Percentiles rank a stretch among this genome's conserved stretches.
These are phyloP conservation scores for Cystobasidiaceae sp. DNA, from an alignment of 1,284 basidiomycete species.

Conservation along the genomic window DNA sequence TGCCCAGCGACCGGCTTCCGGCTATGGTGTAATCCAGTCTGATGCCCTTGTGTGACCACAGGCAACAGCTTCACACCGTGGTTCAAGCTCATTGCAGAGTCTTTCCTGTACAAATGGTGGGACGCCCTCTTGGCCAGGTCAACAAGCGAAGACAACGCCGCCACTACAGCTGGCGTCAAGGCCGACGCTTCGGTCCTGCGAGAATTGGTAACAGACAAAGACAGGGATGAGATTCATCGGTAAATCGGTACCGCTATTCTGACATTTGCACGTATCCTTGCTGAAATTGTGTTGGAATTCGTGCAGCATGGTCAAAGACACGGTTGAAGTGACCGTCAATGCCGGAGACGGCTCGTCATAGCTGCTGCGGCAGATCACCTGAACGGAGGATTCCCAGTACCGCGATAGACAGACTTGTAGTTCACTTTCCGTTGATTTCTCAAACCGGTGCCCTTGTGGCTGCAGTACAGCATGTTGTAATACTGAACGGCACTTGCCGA, in stretches of 20 bases:
- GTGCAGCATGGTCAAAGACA: constrained; percentile 27
- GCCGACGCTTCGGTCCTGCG: constrained; percentile 26
- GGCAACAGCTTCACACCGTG: constrained; percentile 92
- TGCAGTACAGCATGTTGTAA: too few relatives aligned
- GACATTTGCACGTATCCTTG: not conserved
- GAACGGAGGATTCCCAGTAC: too few relatives aligned
- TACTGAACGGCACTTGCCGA: too few relatives aligned
- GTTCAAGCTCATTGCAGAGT: constrained; percentile 97
- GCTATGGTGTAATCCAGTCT: too few relatives aligned
- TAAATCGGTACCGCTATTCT: not conserved
- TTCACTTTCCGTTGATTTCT: too few relatives aligned
- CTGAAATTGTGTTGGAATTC: too few relatives aligned
- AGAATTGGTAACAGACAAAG: constrained; percentile 30
- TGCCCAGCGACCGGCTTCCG: too few relatives aligned
- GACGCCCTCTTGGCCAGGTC: constrained; percentile 67
- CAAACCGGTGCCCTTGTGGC: too few relatives aligned
- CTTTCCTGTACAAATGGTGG: constrained; percentile 99
- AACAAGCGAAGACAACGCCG: constrained; percentile 26
- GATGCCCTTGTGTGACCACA: too few relatives aligned
- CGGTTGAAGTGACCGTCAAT: constrained; percentile 19
- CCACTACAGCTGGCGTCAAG: constrained; percentile 15
- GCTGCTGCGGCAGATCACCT: too few relatives aligned
- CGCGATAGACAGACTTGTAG: too few relatives aligned
- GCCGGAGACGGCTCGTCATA: too few relatives aligned
- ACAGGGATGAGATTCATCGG: constrained; percentile 30